A percentile compares a stretch with the other conserved stretches of the same genome.
These are phyloP conservation scores for Aureobasidium sp. DNA, from an alignment of 2,329 filamentous ascomycete species.

Conservation along the genomic window DNA sequence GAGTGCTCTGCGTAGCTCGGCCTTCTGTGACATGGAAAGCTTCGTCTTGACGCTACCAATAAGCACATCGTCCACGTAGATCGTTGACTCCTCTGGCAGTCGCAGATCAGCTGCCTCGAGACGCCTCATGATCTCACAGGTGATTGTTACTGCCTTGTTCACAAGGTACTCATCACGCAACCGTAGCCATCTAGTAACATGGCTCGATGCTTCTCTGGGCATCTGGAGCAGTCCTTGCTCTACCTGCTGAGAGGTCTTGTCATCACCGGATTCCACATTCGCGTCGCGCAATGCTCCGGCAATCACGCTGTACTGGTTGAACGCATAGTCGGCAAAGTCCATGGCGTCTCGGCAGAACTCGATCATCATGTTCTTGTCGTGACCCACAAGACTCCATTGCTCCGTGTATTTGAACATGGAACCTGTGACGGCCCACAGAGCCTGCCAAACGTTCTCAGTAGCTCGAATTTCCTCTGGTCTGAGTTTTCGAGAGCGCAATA, in stretches of 20 bases:
- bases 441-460: conserved; percentile 73
- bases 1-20: conserved; percentile 63
- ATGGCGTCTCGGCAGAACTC: conserved; percentile 93
- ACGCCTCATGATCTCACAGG: conserved; percentile 75
- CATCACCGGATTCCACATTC: conserved; percentile 30
- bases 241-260: conserved; percentile 27
- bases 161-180: conserved; percentile 83
- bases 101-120: conserved; percentile 71
- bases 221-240: conserved; percentile 55
- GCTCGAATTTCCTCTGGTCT: conserved; percentile 54
- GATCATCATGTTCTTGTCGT: conserved; percentile 73
- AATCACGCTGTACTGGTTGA: conserved; percentile 79
- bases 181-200: conserved; percentile 79
- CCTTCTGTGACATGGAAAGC: conserved; percentile 72
- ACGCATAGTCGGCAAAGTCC: conserved; percentile 80
- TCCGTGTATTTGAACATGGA: conserved; percentile 79
- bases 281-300: conserved; percentile 57
- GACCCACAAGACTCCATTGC: conserved; percentile 64
- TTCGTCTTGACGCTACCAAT: conserved; percentile 66
- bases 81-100: conserved; percentile 54
- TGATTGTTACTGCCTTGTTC: conserved; percentile 70
- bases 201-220: conserved; percentile 57
- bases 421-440: conserved; percentile 73
- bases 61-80: conserved; percentile 60
- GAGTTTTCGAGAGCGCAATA: conserved; percentile 53